Base-by-base conservation (phyloP, 345 rosid genomes). In the Crucihimalaya himalaica region DNA sequence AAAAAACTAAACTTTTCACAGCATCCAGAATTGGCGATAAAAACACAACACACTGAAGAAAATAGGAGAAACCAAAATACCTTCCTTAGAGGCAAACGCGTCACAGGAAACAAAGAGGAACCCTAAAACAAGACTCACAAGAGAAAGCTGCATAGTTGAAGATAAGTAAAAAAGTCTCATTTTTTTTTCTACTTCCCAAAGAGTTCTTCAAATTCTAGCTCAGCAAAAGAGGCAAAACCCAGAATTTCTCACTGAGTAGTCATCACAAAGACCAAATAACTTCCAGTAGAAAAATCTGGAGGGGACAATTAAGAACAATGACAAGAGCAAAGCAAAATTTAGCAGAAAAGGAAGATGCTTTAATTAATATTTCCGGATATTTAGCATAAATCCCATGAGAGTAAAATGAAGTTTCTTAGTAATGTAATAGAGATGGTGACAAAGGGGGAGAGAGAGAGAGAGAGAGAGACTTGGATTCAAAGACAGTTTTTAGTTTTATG, bases 51-150 rank as follows among this genome's bases (percentile, higher is more conserved):
- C 6, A 37, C 23, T 1, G 50, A 68, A 53, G 72, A 40, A 40
- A 56, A 68, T 43, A n/a, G 52, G 25, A 73, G 37, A 53, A 51
- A 64, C 16, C 59, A 35, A 56, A 42, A 56, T 78, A 92, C 99
- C 94, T 86, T 96, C 99, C 66, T 82, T 84, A 46, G 64, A 32
- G 20, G 83, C 48, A 77, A 89, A 82, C 6, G 86, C 81, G 50
- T 82, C 82, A 71, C 89, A 81, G 32, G 78, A 60, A 45, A 84
- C 77, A 53, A 83, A 78, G 80, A 84, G 78, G 79, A 83, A 79
- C 27, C 81, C 80, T 51, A 77, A 51, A 53, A 68, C 52, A 62
- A 68, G 16, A 68, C 74, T 52, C 50, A 80, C 39, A 45, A 87
- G 58, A 73, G 79, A 70, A 63, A 79, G 85, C 13, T 71, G 37